Evolutionary conservation across 495 filamentous ascomycete genomes (phyloP).

Genomic region (Pseudotulostoma volvatum): DNA sequence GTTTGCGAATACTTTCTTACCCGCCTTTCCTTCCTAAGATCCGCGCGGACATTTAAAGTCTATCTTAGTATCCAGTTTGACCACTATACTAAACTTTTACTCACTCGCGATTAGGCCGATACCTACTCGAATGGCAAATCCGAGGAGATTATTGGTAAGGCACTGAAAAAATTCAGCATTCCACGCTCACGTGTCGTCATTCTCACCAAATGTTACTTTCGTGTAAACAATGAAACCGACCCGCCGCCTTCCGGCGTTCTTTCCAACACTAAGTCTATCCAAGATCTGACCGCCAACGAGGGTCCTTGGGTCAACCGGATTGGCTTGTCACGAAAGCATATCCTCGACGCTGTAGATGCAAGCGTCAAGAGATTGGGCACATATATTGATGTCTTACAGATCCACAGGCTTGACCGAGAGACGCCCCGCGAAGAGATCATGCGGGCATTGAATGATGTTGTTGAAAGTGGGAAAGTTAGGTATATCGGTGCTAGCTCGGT

Average conservation of each 20-base stretch:
- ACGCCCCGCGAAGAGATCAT: slow-evolving; percentile 54
- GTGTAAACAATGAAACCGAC: slow-evolving; percentile 25
- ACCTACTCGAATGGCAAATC: slow-evolving; percentile 57
- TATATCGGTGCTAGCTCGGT: slow-evolving; percentile 53
- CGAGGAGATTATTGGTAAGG: slow-evolving; percentile 62
- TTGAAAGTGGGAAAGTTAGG: slow-evolving; percentile 43
- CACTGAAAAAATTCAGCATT: slow-evolving; percentile 58
- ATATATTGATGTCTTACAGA: slow-evolving; percentile 48
- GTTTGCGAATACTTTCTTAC: slow-evolving; percentile 12
- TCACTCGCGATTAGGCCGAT: too few species aligned
- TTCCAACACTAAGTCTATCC: too few species aligned
- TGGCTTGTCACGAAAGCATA: slow-evolving; percentile 40
- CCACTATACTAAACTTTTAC: neutral
- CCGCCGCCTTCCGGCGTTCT: neutral
- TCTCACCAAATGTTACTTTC: slow-evolving; percentile 60
- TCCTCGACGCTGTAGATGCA: slow-evolving; percentile 40
- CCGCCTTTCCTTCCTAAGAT: too few species aligned
- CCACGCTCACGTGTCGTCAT: slow-evolving; percentile 63
- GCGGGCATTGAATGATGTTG: slow-evolving; percentile 52
- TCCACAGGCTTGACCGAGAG: slow-evolving; percentile 34
- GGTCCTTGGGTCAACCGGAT: slow-evolving; percentile 35
- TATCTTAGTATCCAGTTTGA: too few species aligned
- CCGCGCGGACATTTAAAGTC: too few species aligned
- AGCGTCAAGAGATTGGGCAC: slow-evolving; percentile 41
- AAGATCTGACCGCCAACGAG: slow-evolving; percentile 24